phyloP scores from a whole-genome alignment of 169 alveolate species.

The Cyclospora cayetanensis region DNA sequence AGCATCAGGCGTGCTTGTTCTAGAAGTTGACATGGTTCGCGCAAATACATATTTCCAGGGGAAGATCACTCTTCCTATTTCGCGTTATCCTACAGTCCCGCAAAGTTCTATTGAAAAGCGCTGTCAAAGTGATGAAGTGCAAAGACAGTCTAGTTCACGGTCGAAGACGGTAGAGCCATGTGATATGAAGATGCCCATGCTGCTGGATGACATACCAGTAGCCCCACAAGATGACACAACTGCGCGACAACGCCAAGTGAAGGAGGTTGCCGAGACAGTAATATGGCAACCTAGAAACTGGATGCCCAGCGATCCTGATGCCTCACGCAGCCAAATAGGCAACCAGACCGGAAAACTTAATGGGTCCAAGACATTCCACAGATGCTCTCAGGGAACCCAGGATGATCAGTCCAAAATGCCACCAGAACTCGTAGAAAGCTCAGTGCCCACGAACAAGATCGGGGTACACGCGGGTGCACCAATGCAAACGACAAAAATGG shows the following conservation, averaged over 20 bases:
- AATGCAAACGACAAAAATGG: no score
- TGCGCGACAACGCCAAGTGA: not conserved
- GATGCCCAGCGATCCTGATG: not conserved
- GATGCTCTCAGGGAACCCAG: no score
- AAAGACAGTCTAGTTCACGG: not conserved
- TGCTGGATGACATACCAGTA: conserved; percentile 8
- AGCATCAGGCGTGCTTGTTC: conserved; percentile 46
- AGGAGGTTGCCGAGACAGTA: conserved; percentile 3
- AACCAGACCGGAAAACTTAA: not conserved
- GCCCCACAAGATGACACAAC: not conserved
- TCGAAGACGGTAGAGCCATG: not conserved
- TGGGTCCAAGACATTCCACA: no score
- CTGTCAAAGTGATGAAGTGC: not conserved
- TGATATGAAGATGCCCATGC: not conserved
- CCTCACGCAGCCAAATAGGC: conserved; percentile 10
- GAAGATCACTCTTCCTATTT: conserved; percentile 30
- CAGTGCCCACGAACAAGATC: no score
- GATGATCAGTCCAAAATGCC: no score
- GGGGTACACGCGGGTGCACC: no score
- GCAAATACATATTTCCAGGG: conserved; percentile 18
- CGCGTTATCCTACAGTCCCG: not conserved
- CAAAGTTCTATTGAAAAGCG: not conserved
- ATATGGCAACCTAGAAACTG: conserved; percentile 63
- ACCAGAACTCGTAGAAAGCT: no score
- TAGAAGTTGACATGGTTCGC: conserved; percentile 65